Conservation (phyloP, 2,329 filamentous ascomycete species). For the Sporothrix pseudoabietina region DNA sequence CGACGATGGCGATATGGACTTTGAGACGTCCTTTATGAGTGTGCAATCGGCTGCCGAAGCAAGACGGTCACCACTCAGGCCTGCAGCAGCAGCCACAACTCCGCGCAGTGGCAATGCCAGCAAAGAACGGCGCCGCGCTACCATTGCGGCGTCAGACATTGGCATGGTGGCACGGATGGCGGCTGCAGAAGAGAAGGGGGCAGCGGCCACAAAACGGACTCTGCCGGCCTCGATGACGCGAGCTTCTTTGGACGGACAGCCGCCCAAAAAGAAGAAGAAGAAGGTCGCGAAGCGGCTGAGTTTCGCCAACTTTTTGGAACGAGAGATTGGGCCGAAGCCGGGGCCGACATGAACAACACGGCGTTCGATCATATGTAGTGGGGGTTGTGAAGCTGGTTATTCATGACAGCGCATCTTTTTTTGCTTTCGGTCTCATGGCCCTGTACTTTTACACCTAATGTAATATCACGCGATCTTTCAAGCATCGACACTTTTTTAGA, state of each 20-base stretch:
- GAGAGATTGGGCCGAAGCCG: background rate
- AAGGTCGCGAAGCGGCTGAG: background rate
- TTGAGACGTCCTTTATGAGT: slow-evolving; percentile 22
- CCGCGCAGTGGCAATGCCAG: background rate
- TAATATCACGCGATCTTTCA: background rate
- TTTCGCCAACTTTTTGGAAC: background rate
- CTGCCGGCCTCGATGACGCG: background rate
- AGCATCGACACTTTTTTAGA: background rate
- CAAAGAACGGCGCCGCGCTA: slow-evolving; percentile 21
- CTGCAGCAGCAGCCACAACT: background rate
- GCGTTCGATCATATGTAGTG: background rate
- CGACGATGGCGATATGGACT: slow-evolving; percentile 20
- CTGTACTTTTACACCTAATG: background rate
- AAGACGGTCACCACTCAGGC: background rate
- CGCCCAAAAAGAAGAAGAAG: slow-evolving; percentile 15
- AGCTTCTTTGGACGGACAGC: background rate
- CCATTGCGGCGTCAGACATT: slow-evolving; percentile 19
- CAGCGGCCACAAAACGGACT: background rate
- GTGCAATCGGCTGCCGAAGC: slow-evolving; percentile 12
- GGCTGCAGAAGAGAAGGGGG: background rate
- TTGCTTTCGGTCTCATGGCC: background rate
- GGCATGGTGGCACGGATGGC: background rate
- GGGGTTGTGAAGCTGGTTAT: background rate
- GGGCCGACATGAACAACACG: background rate
- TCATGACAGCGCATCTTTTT: background rate